A percentile compares a stretch with the other conserved stretches of the same genome.
Evolutionary conservation across 768 basidiomycete genomes (phyloP).

Genomic region (Rhizopogon sp.): DNA sequence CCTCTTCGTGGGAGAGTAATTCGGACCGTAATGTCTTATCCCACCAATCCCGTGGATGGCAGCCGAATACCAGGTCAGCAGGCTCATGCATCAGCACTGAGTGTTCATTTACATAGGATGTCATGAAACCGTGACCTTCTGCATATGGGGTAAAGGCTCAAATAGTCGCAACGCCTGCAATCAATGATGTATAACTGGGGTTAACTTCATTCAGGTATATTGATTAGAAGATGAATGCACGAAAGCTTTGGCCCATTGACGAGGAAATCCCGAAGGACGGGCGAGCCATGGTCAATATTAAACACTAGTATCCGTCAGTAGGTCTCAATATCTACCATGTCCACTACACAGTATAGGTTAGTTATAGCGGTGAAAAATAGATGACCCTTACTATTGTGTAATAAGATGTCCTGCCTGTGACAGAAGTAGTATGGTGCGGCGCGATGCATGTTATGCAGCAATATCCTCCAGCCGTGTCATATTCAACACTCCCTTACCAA

Average conservation of each 20-base stretch:
- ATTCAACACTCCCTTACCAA: slow-evolving; percentile 59
- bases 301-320: neutral
- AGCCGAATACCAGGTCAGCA: no score
- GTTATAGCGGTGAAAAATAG: neutral
- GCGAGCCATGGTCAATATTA: neutral
- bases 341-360: no score
- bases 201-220: no score
- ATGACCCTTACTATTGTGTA: neutral
- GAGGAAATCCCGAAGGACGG: neutral
- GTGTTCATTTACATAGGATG: neutral
- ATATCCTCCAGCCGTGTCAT: slow-evolving; percentile 21
- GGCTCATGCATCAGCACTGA: neutral
- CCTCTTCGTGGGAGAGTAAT: no score
- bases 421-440: no score
- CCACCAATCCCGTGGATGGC: no score
- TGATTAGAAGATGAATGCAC: neutral
- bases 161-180: no score
- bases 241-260: neutral
- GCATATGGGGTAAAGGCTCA: neutral
- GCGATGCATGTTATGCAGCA: slow-evolving; percentile 6
- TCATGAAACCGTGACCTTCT: neutral
- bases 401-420: neutral
- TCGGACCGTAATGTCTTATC: no score
- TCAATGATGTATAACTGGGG: neutral
- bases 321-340: neutral